Base-by-base conservation (phyloP, 2,329 filamentous ascomycete species). In the Penicillium verrucosum region DNA sequence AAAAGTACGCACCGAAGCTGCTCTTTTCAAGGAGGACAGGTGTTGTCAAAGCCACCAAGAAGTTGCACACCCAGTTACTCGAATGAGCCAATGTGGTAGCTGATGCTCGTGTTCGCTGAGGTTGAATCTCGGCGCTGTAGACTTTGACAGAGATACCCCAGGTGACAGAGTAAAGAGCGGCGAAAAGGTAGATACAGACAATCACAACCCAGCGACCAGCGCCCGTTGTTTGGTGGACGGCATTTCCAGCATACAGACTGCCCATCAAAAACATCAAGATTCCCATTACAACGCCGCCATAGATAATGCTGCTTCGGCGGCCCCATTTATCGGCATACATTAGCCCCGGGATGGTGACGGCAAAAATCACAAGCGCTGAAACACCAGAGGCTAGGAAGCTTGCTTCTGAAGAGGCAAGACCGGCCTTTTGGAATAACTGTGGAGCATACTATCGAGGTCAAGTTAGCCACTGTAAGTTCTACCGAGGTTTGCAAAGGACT, bases 381-480 rank as follows among this genome's bases (percentile, higher is more conserved):
- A 87, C 75, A 0, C 84, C 84, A 0, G 84, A 86, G 0, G 85
- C 85, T 2, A 87, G 75, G 62, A 87, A 85, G 0, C 81, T 81
- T 1, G 82, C 78, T 25, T 78, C 80, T 4, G 77, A 72, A 0
- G 81, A 82, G 8, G 77, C 75, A 11, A 87, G 74, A 0, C 85
- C 85, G 2, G 85, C 83, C 51, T 85, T 82, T 25, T 78, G 71
- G 61, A 88, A 88, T 0, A 88, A 75, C 0, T 81, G 70, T 0
- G 85, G 85, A 0, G 85, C 83, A 56, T 88, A 88, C 78, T 84
- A 50, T 34, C 2, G 10, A 23, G 3, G 48, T 34, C 11, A 7
- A 8, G 36, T 49, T 10, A 49, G 44, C 12, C 7, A 12, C 6
- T 34, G 4, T 44, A 4, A 21, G 16, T 49, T 11, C 2, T n/a